Base-by-base conservation (phyloP, 2,329 filamentous ascomycete species). In the Diplocarpon rosae region DNA sequence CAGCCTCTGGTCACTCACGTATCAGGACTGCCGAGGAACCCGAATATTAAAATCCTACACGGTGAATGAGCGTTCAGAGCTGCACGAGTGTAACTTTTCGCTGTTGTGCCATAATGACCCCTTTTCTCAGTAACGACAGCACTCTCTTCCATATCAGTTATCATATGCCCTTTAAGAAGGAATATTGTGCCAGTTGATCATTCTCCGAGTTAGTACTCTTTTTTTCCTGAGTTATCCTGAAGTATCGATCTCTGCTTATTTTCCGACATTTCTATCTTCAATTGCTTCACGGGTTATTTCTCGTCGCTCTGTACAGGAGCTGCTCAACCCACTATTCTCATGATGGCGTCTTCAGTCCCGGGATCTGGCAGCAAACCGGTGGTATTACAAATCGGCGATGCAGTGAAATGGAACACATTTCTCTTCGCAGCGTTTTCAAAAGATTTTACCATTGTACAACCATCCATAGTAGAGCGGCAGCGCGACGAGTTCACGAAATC, bases 401-500 rank as follows among this genome's bases (percentile, higher is more conserved):
- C 59, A 3, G 54, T 62, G 2, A 57, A 57, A 47, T 62, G 57
- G 57, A 60, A 62, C 35, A 49, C 49, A 9, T 47, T 47, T 1
- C 46, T 55, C 27, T 61, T 56, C 39, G 43, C 48, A 5, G 43
- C 50, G 11, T 76, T 69, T 54, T 66, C 73, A 12, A 32, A 52
- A 29, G 52, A 59, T n/a, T 61, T 59, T 33, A 56, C 49, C 0
- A 62, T 79, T 17, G 57, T 78, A 39, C 69, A 71, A n/a, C 73
- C 73, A 0, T 64, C 65, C 8, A 51, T 63, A 1, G 63, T 65
- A 13, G 74, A 78, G 57, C 71, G 74, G 2, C 62, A 71, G 52
- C 65, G 75, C 12, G 56, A 60, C 33, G 70, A 65, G 43, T 75
- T 78, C 52, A 62, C 67, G 35, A 61, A 63, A 16, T 74, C 69